Evolutionary conservation across 2,329 filamentous ascomycete genomes (phyloP).

Genomic region (Laburnicola sp.): DNA sequence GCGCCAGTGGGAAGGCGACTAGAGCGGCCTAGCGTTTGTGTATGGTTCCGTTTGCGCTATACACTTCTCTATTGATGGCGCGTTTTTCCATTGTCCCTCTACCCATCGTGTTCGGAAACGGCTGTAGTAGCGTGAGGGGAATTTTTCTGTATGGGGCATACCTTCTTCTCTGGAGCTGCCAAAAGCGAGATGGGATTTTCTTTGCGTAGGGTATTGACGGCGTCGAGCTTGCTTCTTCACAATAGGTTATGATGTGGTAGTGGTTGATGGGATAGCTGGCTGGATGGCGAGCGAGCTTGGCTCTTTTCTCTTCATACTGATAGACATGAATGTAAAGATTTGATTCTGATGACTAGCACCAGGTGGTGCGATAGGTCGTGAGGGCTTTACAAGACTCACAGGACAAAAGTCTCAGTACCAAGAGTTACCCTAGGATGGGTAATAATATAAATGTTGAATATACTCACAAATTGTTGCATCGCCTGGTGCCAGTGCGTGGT

Average conservation of each 20-base stretch:
- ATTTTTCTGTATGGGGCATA: conserved; percentile 20
- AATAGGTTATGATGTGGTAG: conserved; percentile 2
- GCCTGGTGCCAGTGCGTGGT: too few relatives aligned
- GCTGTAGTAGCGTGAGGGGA: conserved; percentile 18
- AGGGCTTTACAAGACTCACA: too few relatives aligned
- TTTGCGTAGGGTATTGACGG: conserved; percentile 25
- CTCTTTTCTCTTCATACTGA: conserved; percentile 17
- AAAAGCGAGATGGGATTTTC: conserved; percentile 30
- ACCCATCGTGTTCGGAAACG: conserved; percentile 16
- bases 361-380: too few relatives aligned
- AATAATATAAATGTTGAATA: too few relatives aligned
- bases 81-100: conserved; percentile 8
- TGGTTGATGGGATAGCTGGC: conserved; percentile 10
- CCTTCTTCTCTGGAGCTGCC: conserved; percentile 11
- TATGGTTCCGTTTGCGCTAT: conserved; percentile 13
- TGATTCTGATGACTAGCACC: background rate
- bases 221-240: conserved; percentile 7
- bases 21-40: conserved; percentile 25
- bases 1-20: conserved; percentile 37
- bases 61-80: conserved; percentile 9
- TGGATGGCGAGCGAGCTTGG: background rate
- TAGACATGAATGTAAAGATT: conserved; percentile 37
- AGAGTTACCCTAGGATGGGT: too few relatives aligned
- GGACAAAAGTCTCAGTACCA: too few relatives aligned
- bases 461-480: too few relatives aligned